Conservation (phyloP, 352 stramenopile species). For the Phytopythium cucurbitacearum region DNA sequence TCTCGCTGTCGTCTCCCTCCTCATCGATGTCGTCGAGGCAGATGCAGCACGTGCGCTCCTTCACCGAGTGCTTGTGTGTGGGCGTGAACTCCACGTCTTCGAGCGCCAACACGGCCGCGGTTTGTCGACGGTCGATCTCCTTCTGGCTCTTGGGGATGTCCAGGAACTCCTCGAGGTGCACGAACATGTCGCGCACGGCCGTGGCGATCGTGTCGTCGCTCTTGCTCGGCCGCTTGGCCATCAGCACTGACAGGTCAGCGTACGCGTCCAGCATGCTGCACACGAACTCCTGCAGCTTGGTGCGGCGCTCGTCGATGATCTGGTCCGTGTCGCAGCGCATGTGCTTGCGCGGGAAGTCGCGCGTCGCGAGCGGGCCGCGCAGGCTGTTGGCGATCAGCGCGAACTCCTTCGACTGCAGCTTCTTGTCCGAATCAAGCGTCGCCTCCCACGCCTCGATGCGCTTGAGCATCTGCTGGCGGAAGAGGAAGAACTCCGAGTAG, state of each 20-base stretch:
- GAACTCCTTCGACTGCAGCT: constrained; percentile 39
- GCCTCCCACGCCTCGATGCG: constrained; percentile 43
- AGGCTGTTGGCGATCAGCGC: constrained; percentile 34
- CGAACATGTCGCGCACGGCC: constrained; percentile 26
- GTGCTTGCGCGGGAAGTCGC: constrained; percentile 53
- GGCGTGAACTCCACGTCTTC: constrained; percentile 33
- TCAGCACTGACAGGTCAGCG: constrained; percentile 53
- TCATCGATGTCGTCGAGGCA: constrained; percentile 44
- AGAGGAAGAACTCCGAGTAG: constrained; percentile 63
- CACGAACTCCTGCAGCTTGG: constrained; percentile 47
- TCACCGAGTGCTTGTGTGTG: constrained; percentile 6
- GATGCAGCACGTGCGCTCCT: constrained; percentile 43
- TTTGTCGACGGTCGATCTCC: constrained; percentile 40
- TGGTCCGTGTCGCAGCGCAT: constrained; percentile 47
- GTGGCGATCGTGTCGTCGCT: constrained; percentile 4
- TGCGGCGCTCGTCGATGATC: constrained; percentile 47
- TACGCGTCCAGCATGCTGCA: constrained; percentile 52
- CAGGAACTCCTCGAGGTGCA: constrained; percentile 42
- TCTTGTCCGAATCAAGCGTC: constrained; percentile 16
- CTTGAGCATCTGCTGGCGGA: constrained; percentile 43
- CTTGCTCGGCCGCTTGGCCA: constrained; percentile 21
- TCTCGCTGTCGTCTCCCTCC: constrained; percentile 6
- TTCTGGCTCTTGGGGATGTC: constrained; percentile 46
- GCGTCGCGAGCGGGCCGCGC: constrained; percentile 31
- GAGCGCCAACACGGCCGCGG: constrained; percentile 43